Percentiles rank a stretch among this genome's conserved stretches.
Conservation (phyloP, 805 yeast species). For the Pichia rugopelliculosa region DNA sequence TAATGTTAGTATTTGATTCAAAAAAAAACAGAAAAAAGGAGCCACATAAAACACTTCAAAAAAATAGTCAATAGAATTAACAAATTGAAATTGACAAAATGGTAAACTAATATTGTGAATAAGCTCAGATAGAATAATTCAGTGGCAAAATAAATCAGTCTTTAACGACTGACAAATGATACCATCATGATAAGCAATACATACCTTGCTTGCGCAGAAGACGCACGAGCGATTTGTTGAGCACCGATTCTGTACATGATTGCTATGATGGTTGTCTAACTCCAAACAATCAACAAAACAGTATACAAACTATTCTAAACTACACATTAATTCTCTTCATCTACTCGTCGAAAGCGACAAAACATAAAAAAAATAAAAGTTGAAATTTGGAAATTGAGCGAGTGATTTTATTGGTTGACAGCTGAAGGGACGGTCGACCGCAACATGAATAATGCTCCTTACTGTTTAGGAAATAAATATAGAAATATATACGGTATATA, state of each 20-base stretch:
- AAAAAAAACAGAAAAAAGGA: background rate
- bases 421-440: background rate
- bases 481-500: background rate
- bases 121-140: too few relatives aligned
- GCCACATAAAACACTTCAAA: too few relatives aligned
- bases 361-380: too few relatives aligned
- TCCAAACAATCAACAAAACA: background rate
- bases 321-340: too few relatives aligned
- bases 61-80: too few relatives aligned
- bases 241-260: constrained; percentile 50
- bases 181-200: constrained; percentile 20
- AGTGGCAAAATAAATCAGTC: background rate
- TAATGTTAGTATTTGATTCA: background rate
- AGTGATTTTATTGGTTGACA: background rate
- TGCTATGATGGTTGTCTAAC: background rate
- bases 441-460: background rate
- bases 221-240: constrained; percentile 42
- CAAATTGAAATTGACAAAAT: background rate
- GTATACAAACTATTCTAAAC: too few relatives aligned
- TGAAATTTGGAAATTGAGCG: background rate
- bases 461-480: background rate
- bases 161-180: background rate
- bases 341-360: too few relatives aligned
- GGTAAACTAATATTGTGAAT: too few relatives aligned
- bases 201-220: constrained; percentile 42